phyloP scores from a whole-genome alignment of 805 yeast genomes.

The Candida maltosa region DNA sequence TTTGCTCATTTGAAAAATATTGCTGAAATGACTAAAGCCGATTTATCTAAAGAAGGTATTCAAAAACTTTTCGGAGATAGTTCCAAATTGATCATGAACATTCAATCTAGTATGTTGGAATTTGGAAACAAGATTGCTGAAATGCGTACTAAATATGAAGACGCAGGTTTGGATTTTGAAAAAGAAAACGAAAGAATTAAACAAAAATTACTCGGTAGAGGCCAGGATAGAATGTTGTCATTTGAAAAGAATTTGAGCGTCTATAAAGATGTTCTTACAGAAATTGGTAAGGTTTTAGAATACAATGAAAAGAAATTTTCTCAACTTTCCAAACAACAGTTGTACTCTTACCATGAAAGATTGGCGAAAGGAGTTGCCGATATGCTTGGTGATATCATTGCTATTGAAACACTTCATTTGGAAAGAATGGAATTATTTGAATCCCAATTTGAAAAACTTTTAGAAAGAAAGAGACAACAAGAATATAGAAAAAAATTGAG shows the following conservation, averaged over 20 bases:
- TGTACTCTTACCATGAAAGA: constrained; percentile 23
- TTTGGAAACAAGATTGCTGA: constrained; percentile 44
- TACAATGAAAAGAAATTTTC: constrained; percentile 17
- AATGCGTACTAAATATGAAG: constrained; percentile 41
- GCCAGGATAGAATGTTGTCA: constrained; percentile 19
- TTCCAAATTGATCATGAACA: constrained; percentile 31
- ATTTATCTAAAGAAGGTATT: constrained; percentile 47
- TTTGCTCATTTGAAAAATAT: constrained; percentile 26
- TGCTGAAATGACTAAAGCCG: constrained; percentile 41
- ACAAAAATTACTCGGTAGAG: constrained; percentile 16
- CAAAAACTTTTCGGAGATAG: constrained; percentile 42
- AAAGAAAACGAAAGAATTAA: constrained; percentile 47
- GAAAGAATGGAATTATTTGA: constrained; percentile 25
- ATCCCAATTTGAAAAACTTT: constrained; percentile 23
- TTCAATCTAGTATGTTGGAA: constrained; percentile 43
- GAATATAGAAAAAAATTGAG: constrained; percentile 31
- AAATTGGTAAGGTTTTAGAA: constrained; percentile 20
- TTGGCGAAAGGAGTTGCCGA: constrained; percentile 22
- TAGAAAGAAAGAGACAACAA: constrained; percentile 28
- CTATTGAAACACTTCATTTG: constrained; percentile 27
- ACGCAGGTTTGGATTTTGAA: constrained; percentile 48
- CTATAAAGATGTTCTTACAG: constrained; percentile 26
- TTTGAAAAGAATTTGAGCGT: constrained; percentile 24
- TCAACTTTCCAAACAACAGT: constrained; percentile 18
- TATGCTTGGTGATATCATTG: constrained; percentile 27